phyloP scores from a whole-genome alignment of 805 yeast genomes.

The Yamadazyma paraphyllophila region DNA sequence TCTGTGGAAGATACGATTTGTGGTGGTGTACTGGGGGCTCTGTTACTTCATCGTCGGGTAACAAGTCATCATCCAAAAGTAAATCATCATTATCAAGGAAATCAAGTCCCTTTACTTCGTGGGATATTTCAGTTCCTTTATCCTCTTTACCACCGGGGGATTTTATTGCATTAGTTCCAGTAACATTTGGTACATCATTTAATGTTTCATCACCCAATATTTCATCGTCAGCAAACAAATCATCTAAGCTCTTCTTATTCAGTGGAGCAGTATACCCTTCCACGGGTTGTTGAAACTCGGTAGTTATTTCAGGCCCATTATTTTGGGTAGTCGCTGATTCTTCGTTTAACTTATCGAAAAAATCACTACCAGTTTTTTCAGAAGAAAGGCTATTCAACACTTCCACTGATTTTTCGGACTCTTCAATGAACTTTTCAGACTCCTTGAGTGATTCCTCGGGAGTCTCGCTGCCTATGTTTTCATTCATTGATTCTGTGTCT shows the following conservation, averaged over 20 bases:
- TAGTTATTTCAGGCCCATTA: not conserved
- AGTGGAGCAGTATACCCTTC: not conserved
- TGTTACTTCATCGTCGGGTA: conserved; percentile 7
- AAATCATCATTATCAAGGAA: conserved; percentile 27
- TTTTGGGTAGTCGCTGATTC: not conserved
- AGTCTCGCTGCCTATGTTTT: no score
- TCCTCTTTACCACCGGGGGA: no score
- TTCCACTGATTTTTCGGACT: not conserved
- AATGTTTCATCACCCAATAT: conserved; percentile 16
- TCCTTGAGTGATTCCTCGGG: not conserved
- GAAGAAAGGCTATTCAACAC: not conserved
- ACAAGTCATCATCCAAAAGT: conserved; percentile 17
- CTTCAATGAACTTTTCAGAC: not conserved
- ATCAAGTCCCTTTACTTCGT: conserved; percentile 31
- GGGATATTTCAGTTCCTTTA: no score
- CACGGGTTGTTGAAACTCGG: not conserved
- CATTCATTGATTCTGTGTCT: no score
- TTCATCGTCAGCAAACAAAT: conserved; percentile 16
- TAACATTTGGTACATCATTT: no score
- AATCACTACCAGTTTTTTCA: not conserved
- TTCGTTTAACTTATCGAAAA: not conserved
- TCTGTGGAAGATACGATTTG: conserved; percentile 2
- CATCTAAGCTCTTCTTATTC: conserved; percentile 6
- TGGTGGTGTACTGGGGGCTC: not conserved
- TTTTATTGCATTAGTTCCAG: no score